Conservation (phyloP, 331 rosid genomes). For the Cydonia oblonga region DNA sequence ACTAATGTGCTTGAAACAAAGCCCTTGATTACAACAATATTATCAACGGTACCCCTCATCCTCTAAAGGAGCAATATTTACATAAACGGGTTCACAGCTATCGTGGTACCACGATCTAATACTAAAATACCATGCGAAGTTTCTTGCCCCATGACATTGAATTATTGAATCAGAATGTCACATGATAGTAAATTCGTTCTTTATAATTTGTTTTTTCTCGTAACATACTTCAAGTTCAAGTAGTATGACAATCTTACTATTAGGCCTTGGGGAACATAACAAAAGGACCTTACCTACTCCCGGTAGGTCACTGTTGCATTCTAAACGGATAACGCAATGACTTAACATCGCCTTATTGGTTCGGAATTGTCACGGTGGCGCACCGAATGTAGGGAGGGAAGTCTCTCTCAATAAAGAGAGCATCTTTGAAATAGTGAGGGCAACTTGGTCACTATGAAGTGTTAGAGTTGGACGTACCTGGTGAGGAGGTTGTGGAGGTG, state of each 20-base stretch:
- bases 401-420: background rate
- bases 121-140: background rate
- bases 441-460: background rate
- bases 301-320: background rate
- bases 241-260: background rate
- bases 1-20: background rate
- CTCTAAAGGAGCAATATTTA: background rate
- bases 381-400: background rate
- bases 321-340: background rate
- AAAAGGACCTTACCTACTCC: background rate
- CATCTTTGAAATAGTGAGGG: background rate
- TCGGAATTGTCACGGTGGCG: background rate
- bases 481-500: conserved; percentile 55
- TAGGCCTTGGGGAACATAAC: background rate
- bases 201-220: background rate
- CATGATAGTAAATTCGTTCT: too few species aligned
- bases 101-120: too few species aligned
- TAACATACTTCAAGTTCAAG: background rate
- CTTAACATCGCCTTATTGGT: background rate
- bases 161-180: too few species aligned
- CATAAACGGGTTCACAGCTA: background rate
- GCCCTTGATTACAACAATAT: background rate
- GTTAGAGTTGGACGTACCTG: conserved; percentile 34
- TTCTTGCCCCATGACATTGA: too few species aligned
- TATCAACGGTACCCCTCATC: background rate